These are phyloP conservation scores for Paraconiothyrium brasiliense DNA, from an alignment of 2,329 filamentous ascomycete genomes.

Conservation along the genomic window DNA sequence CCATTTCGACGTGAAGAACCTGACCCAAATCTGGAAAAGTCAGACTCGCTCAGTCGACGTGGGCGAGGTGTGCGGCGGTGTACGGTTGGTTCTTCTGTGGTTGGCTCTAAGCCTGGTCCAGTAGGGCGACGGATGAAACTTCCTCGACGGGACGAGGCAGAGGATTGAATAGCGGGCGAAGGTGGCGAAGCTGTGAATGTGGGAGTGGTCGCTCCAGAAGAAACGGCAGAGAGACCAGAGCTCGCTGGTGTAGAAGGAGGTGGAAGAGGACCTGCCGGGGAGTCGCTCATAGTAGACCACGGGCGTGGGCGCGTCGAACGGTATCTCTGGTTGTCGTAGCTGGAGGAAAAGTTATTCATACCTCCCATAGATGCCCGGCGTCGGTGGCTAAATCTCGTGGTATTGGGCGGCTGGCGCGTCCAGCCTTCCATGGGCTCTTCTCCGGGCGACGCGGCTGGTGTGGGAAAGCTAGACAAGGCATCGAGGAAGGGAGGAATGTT, in stretches of 20 bases:
- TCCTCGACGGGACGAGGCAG: constrained; percentile 49
- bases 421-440: constrained; percentile 60
- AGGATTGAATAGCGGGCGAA: constrained; percentile 47
- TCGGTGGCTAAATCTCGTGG: constrained; percentile 63
- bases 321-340: constrained; percentile 63
- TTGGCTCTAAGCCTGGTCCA: constrained; percentile 54
- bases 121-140: constrained; percentile 51
- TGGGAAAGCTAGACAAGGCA: constrained; percentile 59
- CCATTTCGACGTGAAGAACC: constrained; percentile 71
- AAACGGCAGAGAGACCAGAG: constrained; percentile 63
- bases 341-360: constrained; percentile 58
- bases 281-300: constrained; percentile 61
- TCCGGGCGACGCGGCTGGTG: constrained; percentile 56
- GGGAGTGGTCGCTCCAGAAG: constrained; percentile 60
- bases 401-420: constrained; percentile 63
- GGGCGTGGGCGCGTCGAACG: constrained; percentile 54
- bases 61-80: constrained; percentile 58
- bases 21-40: constrained; percentile 69
- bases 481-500: constrained; percentile 61
- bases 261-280: constrained; percentile 66
- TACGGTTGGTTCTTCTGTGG: constrained; percentile 52
- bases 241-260: constrained; percentile 72
- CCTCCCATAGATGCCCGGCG: constrained; percentile 65
- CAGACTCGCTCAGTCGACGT: constrained; percentile 67
- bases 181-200: constrained; percentile 42